A percentile compares a stretch with the other conserved stretches of the same genome.
Conservation (phyloP, 306 rosid genomes). For the Cucumis melo region DNA sequence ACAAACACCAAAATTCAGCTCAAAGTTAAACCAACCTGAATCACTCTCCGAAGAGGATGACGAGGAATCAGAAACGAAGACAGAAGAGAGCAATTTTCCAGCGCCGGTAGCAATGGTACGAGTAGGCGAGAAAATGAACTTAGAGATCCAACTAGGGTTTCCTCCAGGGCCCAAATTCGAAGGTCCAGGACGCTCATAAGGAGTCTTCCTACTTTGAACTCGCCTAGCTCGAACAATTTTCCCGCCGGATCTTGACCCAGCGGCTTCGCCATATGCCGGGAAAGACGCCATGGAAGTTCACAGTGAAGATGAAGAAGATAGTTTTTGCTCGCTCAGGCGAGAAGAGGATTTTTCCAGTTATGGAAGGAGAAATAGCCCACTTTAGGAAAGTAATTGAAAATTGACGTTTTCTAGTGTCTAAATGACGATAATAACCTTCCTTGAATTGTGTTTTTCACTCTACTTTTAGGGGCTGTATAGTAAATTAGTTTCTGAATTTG, state of each 20-base stretch:
- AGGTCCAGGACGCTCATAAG: constrained; percentile 58
- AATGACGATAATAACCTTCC: not conserved
- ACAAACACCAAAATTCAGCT: not conserved
- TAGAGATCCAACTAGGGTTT: constrained; percentile 77
- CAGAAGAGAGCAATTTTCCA: constrained; percentile 55
- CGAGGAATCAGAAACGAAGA: constrained; percentile 35
- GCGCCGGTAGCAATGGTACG: constrained; percentile 57
- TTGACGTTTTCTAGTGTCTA: not conserved
- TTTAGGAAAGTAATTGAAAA: not conserved
- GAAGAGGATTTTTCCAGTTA: not conserved
- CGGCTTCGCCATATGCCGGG: constrained; percentile 38
- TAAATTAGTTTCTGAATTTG: not conserved
- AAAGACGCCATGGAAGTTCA: constrained; percentile 37
- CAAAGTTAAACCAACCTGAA: constrained; percentile 24
- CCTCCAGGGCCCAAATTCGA: constrained; percentile 6
- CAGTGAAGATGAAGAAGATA: not conserved
- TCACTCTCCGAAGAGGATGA: constrained; percentile 29
- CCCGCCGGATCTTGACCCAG: constrained; percentile 55
- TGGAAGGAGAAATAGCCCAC: not conserved
- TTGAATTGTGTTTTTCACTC: not conserved
- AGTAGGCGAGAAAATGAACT: constrained; percentile 50
- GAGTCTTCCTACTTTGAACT: constrained; percentile 27
- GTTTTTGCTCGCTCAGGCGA: not conserved
- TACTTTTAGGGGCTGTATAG: not conserved
- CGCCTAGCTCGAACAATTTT: constrained; percentile 58